Conservation (phyloP, 495 filamentous ascomycete genomes). For the Neurospora sublineolata region DNA sequence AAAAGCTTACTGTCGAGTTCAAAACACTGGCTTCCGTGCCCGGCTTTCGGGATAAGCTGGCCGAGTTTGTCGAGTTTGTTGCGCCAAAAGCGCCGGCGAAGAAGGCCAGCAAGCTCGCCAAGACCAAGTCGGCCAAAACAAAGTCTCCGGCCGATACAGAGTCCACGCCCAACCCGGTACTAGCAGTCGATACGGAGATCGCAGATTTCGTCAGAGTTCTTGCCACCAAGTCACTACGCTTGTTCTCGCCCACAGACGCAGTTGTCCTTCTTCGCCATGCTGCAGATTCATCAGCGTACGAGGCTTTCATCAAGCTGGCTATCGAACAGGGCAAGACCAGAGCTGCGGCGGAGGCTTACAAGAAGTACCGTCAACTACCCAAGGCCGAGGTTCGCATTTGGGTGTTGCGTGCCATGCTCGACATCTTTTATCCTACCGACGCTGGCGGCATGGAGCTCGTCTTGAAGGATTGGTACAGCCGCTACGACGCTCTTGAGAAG, state of each 20-base stretch:
- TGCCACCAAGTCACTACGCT: constrained; percentile 6
- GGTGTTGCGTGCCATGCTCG: constrained; percentile 11
- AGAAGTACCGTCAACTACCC: constrained; percentile 24
- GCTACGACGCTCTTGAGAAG: constrained; percentile 24
- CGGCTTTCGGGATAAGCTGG: constrained; percentile 3
- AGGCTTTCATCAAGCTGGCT: constrained; percentile 16
- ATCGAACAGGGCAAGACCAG: constrained; percentile 7
- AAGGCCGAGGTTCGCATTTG: constrained; percentile 1
- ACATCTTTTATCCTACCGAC: constrained; percentile 28
- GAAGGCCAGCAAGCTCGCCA: background rate
- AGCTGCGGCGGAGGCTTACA: constrained; percentile 21
- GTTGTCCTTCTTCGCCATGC: constrained; percentile 17
- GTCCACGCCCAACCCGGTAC: background rate
- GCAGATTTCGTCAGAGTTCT: constrained; percentile 9
- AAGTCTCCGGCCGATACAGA: background rate
- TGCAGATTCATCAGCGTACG: constrained; percentile 17
- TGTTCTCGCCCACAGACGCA: constrained; percentile 9
- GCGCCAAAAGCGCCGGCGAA: background rate
- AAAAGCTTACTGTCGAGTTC: background rate
- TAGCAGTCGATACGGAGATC: background rate
- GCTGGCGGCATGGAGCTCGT: constrained; percentile 37
- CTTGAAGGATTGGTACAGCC: constrained; percentile 41
- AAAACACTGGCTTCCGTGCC: constrained; percentile 1
- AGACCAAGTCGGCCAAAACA: background rate
- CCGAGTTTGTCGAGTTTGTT: background rate